Conservation (phyloP, 176 grass and related monocot species). For the Pharus latifolius region DNA sequence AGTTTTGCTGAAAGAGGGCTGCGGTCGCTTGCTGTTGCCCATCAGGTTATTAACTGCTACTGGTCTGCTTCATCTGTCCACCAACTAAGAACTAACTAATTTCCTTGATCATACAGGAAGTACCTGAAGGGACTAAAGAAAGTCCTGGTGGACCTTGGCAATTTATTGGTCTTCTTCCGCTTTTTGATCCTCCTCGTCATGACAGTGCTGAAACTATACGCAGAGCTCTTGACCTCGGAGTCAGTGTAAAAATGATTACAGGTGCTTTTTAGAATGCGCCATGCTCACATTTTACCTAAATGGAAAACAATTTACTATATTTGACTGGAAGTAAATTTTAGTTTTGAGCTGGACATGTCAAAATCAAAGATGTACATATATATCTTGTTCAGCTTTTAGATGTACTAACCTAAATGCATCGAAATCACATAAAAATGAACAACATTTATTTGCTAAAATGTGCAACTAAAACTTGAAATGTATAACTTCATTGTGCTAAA, state of each 20-base stretch:
- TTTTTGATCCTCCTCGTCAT: slow-evolving; percentile 62
- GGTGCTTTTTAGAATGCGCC: slow-evolving; percentile 9
- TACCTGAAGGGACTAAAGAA: slow-evolving; percentile 54
- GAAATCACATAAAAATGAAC: too few species aligned
- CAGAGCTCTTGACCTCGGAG: slow-evolving; percentile 55
- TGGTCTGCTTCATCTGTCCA: not conserved
- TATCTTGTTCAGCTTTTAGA: too few species aligned
- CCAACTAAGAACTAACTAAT: slow-evolving; percentile 2
- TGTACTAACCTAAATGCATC: too few species aligned
- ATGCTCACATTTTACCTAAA: too few species aligned
- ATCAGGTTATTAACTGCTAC: slow-evolving; percentile 31
- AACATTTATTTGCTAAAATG: too few species aligned
- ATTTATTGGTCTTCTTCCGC: slow-evolving; percentile 55
- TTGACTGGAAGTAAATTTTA: too few species aligned
- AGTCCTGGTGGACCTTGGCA: slow-evolving; percentile 49
- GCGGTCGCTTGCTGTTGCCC: slow-evolving; percentile 51
- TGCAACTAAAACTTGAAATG: too few species aligned
- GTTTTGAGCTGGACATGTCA: too few species aligned
- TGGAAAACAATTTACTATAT: too few species aligned
- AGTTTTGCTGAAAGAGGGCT: slow-evolving; percentile 46
- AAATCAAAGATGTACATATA: too few species aligned
- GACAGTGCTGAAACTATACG: slow-evolving; percentile 61
- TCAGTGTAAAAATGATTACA: slow-evolving; percentile 74
- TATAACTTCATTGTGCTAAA: too few species aligned
- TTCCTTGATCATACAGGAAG: slow-evolving; percentile 36